Conservation (phyloP, 331 rosid species). For the Quercus tomentella region DNA sequence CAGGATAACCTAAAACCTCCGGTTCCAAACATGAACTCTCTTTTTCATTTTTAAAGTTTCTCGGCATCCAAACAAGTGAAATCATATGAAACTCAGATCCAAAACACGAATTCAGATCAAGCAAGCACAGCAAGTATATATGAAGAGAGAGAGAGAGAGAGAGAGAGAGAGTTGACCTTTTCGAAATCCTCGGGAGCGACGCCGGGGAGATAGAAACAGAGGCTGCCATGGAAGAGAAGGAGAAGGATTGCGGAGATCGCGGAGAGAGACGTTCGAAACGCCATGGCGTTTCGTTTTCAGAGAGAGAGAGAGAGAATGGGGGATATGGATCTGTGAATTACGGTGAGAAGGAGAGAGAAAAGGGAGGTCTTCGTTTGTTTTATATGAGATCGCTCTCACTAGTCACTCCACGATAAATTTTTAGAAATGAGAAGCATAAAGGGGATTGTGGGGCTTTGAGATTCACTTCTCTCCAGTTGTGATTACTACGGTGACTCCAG, state of each 20-base stretch:
- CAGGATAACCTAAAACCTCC: neutral
- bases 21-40: neutral
- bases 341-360: neutral
- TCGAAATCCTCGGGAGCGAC: slow-evolving; percentile 90
- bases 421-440: neutral
- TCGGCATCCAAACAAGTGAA: slow-evolving; percentile 4
- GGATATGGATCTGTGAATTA: no score
- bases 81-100: slow-evolving; percentile 44
- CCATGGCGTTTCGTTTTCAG: slow-evolving; percentile 59
- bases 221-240: slow-evolving; percentile 47
- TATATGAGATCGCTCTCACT: no score
- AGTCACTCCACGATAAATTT: no score
- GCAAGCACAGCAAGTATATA: neutral
- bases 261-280: slow-evolving; percentile 59
- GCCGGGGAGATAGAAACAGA: slow-evolving; percentile 90
- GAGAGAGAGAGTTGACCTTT: slow-evolving; percentile 47
- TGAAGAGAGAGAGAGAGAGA: neutral
- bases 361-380: neutral
- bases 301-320: slow-evolving; percentile 1
- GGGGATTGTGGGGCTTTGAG: no score
- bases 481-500: no score
- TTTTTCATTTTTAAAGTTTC: slow-evolving; percentile 5
- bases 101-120: slow-evolving; percentile 24
- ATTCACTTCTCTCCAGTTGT: no score
- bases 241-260: slow-evolving; percentile 44